These are phyloP conservation scores for Alternaria incomplexa DNA, from an alignment of 2,329 filamentous ascomycete species.

Conservation along the genomic window DNA sequence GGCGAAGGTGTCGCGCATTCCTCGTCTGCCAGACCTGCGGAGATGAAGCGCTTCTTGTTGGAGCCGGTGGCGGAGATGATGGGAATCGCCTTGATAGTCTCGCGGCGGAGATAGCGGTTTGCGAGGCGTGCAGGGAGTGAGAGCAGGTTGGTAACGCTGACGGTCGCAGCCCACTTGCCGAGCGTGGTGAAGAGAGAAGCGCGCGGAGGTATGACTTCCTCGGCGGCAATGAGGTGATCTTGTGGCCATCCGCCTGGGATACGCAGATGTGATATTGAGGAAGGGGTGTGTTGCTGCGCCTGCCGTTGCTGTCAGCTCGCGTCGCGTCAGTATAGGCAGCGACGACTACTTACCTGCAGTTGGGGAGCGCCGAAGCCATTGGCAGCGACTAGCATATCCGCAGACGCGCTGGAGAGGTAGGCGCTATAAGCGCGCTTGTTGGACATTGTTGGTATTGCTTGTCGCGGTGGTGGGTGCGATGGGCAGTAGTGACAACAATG, in stretches of 20 bases:
- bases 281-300: slow-evolving; percentile 11
- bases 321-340: slow-evolving; percentile 7
- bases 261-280: neutral
- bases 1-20: slow-evolving; percentile 19
- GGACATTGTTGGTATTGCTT: slow-evolving; percentile 15
- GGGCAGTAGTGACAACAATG: slow-evolving; percentile 12
- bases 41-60: slow-evolving; percentile 40
- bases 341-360: slow-evolving; percentile 26
- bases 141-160: slow-evolving; percentile 17
- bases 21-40: slow-evolving; percentile 24
- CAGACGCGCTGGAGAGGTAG: slow-evolving; percentile 17
- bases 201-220: neutral
- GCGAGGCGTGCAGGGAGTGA: slow-evolving; percentile 15
- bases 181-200: slow-evolving; percentile 24
- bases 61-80: slow-evolving; percentile 28
- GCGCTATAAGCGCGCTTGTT: slow-evolving; percentile 28
- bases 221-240: neutral
- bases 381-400: slow-evolving; percentile 10
- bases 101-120: slow-evolving; percentile 19
- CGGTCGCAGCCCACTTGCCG: slow-evolving; percentile 17
- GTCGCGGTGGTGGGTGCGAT: slow-evolving; percentile 7
- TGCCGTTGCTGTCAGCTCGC: slow-evolving; percentile 19
- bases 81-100: slow-evolving; percentile 27
- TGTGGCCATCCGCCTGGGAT: slow-evolving; percentile 29
- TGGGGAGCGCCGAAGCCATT: slow-evolving; percentile 21